Evolutionary conservation across 331 rosid species (phyloP).

Genomic region (Quercus lobata): DNA sequence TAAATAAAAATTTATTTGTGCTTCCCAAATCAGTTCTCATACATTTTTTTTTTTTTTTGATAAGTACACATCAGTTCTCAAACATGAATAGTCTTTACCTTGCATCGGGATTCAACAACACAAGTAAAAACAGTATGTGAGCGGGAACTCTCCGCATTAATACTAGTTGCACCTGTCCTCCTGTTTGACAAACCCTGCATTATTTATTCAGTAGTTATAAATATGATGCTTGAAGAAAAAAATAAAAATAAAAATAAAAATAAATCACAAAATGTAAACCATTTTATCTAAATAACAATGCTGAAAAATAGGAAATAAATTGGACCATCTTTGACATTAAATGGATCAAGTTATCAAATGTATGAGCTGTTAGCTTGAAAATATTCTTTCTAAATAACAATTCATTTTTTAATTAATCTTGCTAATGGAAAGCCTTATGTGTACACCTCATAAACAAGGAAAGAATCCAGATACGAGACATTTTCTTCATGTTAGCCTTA

Average conservation of each 20-base stretch:
- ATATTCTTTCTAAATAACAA: not conserved
- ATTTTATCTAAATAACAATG: not conserved
- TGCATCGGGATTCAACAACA: conserved; percentile 89
- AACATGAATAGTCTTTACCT: conserved; percentile 45
- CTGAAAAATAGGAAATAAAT: not conserved
- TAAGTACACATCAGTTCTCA: not conserved
- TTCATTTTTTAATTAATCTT: not conserved
- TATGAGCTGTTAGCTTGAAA: not conserved
- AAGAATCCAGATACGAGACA: not conserved
- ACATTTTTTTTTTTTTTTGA: too few relatives aligned
- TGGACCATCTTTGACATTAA: not conserved
- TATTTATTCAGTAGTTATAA: not conserved
- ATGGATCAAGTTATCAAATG: not conserved
- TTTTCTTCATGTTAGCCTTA: not conserved
- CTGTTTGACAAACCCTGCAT: conserved; percentile 91
- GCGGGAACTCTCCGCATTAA: conserved; percentile 97
- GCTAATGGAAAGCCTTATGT: not conserved
- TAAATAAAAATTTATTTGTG: too few relatives aligned
- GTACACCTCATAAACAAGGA: not conserved
- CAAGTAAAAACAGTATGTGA: conserved; percentile 98
- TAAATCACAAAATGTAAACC: not conserved
- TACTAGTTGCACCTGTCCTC: conserved; percentile 92
- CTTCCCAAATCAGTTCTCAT: too few relatives aligned
- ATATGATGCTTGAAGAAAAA: not conserved
- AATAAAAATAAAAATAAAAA: not conserved